A percentile compares a stretch with the other conserved stretches of the same genome.
Conservation (phyloP, 1,139 yeast genomes). For the Hansenula anomala region DNA sequence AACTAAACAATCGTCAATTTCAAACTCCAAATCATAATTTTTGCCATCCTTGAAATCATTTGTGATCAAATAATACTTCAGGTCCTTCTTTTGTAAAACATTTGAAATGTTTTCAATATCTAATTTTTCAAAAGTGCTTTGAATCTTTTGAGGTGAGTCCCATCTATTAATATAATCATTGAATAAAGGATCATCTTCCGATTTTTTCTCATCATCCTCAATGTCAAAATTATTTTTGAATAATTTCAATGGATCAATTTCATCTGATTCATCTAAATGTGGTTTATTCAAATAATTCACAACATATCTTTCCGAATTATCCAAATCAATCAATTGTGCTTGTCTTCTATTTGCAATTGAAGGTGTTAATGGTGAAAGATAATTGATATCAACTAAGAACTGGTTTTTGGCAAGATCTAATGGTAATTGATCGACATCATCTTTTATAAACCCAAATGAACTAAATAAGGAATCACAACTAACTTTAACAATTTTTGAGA, state of each 20-base stretch:
- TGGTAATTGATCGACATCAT: conserved; percentile 55
- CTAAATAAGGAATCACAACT: conserved; percentile 62
- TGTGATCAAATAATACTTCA: conserved; percentile 19
- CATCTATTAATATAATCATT: conserved; percentile 7
- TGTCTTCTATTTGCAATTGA: conserved; percentile 12
- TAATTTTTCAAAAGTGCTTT: conserved; percentile 9
- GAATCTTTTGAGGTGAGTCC: conserved; percentile 6
- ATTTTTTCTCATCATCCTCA: conserved; percentile 1
- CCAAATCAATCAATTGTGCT: conserved; percentile 9
- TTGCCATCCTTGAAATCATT: conserved; percentile 19
- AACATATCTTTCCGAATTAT: conserved; percentile 6
- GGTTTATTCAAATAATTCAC: conserved; percentile 16
- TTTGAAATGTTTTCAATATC: conserved; percentile 6
- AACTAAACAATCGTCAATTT: conserved; percentile 17
- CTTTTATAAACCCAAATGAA: conserved; percentile 66
- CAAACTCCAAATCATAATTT: conserved; percentile 23
- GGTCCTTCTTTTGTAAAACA: conserved; percentile 16
- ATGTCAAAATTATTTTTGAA: conserved; percentile 5
- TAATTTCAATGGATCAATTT: conserved; percentile 3
- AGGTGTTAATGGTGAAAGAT: conserved; percentile 42
- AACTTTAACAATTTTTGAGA: conserved; percentile 55
- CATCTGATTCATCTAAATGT: conserved; percentile 13
- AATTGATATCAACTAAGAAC: conserved; percentile 42
- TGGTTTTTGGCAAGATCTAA: conserved; percentile 40
- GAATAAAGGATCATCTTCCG: conserved; percentile 9